A percentile compares a stretch with the other conserved stretches of the same genome.
These are phyloP conservation scores for Casaregolazyma suthepensis DNA, from an alignment of 1,139 yeast species.

Conservation along the genomic window DNA sequence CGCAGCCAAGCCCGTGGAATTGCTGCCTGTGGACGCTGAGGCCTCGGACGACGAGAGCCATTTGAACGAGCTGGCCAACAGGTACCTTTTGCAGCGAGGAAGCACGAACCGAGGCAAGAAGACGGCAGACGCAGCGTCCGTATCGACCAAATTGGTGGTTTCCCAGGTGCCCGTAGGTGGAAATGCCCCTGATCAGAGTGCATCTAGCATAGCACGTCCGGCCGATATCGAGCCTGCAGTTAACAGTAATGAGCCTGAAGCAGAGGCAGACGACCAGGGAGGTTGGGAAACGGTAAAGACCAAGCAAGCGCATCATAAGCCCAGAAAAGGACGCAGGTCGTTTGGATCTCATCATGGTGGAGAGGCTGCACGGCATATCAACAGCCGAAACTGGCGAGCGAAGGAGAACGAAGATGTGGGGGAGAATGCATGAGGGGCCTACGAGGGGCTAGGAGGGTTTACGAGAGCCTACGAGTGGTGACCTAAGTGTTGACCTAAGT, in stretches of 20 bases:
- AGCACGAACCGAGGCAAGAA: slow-evolving; percentile 8
- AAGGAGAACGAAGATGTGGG: not conserved
- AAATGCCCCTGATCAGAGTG: not conserved
- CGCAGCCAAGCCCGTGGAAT: slow-evolving; percentile 4
- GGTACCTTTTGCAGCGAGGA: slow-evolving; percentile 14
- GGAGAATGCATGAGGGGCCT: not conserved
- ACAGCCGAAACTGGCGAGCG: not conserved
- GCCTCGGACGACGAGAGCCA: slow-evolving; percentile 9
- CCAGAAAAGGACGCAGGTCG: slow-evolving; percentile 9
- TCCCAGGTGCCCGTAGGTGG: slow-evolving; percentile 4
- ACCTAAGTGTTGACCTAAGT: too few relatives aligned
- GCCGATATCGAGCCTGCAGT: slow-evolving; percentile 83
- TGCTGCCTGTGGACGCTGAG: slow-evolving; percentile 8
- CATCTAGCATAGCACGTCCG: slow-evolving; percentile 44
- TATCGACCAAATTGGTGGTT: slow-evolving; percentile 13
- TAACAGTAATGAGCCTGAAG: slow-evolving; percentile 13
- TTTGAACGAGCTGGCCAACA: slow-evolving; percentile 12
- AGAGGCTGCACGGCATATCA: slow-evolving; percentile 1
- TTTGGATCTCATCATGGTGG: slow-evolving; percentile 8
- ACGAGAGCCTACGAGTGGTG: too few relatives aligned
- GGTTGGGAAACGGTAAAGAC: slow-evolving; percentile 33
- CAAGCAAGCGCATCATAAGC: slow-evolving; percentile 15
- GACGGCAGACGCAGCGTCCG: slow-evolving; percentile 9
- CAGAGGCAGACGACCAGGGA: slow-evolving; percentile 25
- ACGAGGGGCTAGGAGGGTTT: too few relatives aligned